Percentiles rank a stretch among this genome's conserved stretches.
These are phyloP conservation scores for Colletotrichum abscissum DNA, from an alignment of 2,329 filamentous ascomycete species.

Conservation along the genomic window DNA sequence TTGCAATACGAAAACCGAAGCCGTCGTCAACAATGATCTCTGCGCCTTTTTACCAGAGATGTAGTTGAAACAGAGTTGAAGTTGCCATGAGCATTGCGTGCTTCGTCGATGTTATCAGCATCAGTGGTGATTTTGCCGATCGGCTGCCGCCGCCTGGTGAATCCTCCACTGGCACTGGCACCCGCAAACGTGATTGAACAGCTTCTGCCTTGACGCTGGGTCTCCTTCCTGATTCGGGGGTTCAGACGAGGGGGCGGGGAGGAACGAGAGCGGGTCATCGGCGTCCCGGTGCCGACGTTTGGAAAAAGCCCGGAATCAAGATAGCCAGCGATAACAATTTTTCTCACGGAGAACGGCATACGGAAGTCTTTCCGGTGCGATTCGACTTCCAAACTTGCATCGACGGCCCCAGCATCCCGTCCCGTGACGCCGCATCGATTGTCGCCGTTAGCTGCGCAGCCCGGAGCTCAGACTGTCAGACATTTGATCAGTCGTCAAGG, in stretches of 20 bases:
- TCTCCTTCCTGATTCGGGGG: conserved; percentile 30
- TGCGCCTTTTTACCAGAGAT: conserved; percentile 21
- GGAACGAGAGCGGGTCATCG: conserved; percentile 23
- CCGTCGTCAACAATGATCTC: conserved; percentile 3
- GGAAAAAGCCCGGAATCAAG: conserved; percentile 1
- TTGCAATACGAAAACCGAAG: conserved; percentile 5
- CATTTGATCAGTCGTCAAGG: conserved; percentile 11
- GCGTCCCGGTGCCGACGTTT: conserved; percentile 29
- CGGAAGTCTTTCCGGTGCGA: background rate
- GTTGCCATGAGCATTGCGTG: conserved; percentile 25
- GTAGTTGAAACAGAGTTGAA: conserved; percentile 33
- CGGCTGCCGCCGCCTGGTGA: conserved; percentile 27
- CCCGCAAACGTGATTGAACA: background rate
- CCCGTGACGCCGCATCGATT: conserved; percentile 28
- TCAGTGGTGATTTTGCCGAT: conserved; percentile 31
- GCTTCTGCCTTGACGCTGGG: background rate
- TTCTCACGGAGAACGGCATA: background rate
- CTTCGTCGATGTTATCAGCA: conserved; percentile 33
- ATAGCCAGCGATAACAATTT: background rate
- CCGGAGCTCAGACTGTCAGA: background rate
- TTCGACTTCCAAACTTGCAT: background rate
- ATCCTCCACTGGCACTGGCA: conserved; percentile 12
- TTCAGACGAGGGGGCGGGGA: conserved; percentile 9
- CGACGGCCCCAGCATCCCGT: conserved; percentile 1
- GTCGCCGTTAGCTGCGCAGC: background rate